These are phyloP conservation scores for Talaromyces piceae DNA, from an alignment of 2,329 filamentous ascomycete species.

Conservation along the genomic window DNA sequence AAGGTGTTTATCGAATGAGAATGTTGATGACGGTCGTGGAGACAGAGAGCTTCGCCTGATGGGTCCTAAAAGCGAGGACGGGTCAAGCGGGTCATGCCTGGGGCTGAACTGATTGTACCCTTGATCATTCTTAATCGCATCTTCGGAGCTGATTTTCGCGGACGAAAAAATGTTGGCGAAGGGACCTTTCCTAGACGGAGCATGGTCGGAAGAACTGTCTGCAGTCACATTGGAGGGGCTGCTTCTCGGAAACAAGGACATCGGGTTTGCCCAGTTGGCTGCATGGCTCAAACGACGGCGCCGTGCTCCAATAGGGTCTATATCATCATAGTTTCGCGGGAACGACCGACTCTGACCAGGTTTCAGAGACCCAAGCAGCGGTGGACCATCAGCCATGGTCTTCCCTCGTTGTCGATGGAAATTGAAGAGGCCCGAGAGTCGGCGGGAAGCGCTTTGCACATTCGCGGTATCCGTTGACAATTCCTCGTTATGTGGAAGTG, in stretches of 20 bases:
- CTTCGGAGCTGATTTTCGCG: slow-evolving; percentile 26
- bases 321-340: slow-evolving; percentile 47
- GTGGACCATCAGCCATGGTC: slow-evolving; percentile 52
- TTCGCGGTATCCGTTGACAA: slow-evolving; percentile 24
- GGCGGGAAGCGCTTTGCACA: slow-evolving; percentile 41
- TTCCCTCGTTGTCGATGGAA: slow-evolving; percentile 56
- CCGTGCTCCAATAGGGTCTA: slow-evolving; percentile 43
- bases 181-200: slow-evolving; percentile 31
- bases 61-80: slow-evolving; percentile 35
- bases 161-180: slow-evolving; percentile 40
- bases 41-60: slow-evolving; percentile 38
- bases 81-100: slow-evolving; percentile 41
- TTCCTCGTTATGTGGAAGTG: slow-evolving; percentile 15
- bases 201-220: slow-evolving; percentile 35
- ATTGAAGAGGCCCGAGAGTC: slow-evolving; percentile 52
- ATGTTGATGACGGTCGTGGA: slow-evolving; percentile 45
- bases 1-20: slow-evolving; percentile 50
- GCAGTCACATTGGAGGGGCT: slow-evolving; percentile 37
- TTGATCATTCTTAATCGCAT: slow-evolving; percentile 25
- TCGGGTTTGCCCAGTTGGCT: slow-evolving; percentile 46
- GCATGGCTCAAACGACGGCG: slow-evolving; percentile 52
- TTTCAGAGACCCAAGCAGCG: slow-evolving; percentile 51
- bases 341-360: slow-evolving; percentile 57
- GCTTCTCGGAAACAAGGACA: slow-evolving; percentile 40
- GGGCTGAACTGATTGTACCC: slow-evolving; percentile 43